Base-by-base conservation (phyloP, 2,329 filamentous ascomycete genomes). In the Microdochium paspali region DNA sequence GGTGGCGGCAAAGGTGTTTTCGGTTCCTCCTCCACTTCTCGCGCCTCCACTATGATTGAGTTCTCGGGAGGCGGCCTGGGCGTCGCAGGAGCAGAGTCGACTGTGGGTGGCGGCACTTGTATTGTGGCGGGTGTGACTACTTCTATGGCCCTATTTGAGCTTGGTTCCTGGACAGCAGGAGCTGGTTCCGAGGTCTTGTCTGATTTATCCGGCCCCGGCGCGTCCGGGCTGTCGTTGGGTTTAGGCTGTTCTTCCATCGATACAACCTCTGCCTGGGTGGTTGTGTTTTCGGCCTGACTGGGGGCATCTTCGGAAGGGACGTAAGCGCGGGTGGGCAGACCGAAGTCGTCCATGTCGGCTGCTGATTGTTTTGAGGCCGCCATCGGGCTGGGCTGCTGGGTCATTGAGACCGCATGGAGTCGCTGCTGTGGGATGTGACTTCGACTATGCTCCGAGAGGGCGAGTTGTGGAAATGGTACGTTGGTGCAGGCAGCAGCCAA, bases 261-360 rank as follows among this genome's bases (percentile, higher is more conserved):
- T 25, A 44, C 26, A 21, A 25, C 23, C 23, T 53, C 44, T 28
- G 43, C 39, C 25, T 52, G 32, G 20, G 26, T 39, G 44, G 45
- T 45, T 40, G 31, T 40, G 46, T 44, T 46, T 44, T 46, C 47
- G 51, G 46, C 42, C n/a, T n/a, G n/a, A n/a, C n/a, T n/a, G 44
- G 47, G 40, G n/a, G 32, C 28, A 42, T 44, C 50, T 46, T 51
- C 47, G 26, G 66, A 62, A 47, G 61, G 65, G 56, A 63, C 56
- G 57, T 62, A 73, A 56, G 72, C 77, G 60, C 71, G 73, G 51
- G 84, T 74, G 18, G 83, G 83, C 53, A 88, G 67, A 45, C 84
- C 84, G 61, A 87, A 88, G 54, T 88, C 84, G 62, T 88, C 84
- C 50, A 81, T n/a, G n/a, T n/a, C 66, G 57, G 84, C 79, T 45